Evolutionary conservation across 2,329 filamentous ascomycete species (phyloP), one percentile per base, ranked within the genome.

Genomic region (Furcasterigmium sp.): DNA sequence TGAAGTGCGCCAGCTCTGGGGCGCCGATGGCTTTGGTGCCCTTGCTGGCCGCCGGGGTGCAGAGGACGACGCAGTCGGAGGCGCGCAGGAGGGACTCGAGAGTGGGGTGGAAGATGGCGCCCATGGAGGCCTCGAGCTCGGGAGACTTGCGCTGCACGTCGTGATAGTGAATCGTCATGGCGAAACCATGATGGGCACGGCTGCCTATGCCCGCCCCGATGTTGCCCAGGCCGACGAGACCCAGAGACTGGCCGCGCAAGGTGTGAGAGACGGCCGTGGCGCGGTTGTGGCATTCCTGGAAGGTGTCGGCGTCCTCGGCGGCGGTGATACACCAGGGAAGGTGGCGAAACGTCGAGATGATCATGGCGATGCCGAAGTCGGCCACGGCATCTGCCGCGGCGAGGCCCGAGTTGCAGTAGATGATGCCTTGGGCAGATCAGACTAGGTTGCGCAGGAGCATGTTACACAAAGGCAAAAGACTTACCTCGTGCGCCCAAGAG

Each of bases 331-430:
- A 82, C 77, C 82, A 87, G 2, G 78, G 71, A 11, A 89, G 73
- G 37, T 78, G 72, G 41, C 85, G 80, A 66, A 87, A 89, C 13
- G 78, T 80, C 8, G 77, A 76, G 39, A 90, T 75, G 51, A 89
- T 77, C 52, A 85, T 74, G 54, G 80, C 82, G 32, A 87, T 69
- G 15, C 82, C 79, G 48, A 85, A 79, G 59, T 89, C 85, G 40
- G 84, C 84, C 2, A 88, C 84, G 5, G 84, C 79, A 54, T 89
- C 85, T 7, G 82, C 82, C 28, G 82, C 83, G 0, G 84, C 83
- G 2, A 80, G 73, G 2, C 83, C 84, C 3, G 80, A 76, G 63
- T 89, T 88, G 69, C 84, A 88, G 64, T 88, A 89, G 41, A 84
- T 63, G 48, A 86, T 76, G 29, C 80, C 76, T 76, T 39, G 1